Base-by-base conservation (phyloP, 2,329 filamentous ascomycete species). In the Talaromyces marneffei region DNA sequence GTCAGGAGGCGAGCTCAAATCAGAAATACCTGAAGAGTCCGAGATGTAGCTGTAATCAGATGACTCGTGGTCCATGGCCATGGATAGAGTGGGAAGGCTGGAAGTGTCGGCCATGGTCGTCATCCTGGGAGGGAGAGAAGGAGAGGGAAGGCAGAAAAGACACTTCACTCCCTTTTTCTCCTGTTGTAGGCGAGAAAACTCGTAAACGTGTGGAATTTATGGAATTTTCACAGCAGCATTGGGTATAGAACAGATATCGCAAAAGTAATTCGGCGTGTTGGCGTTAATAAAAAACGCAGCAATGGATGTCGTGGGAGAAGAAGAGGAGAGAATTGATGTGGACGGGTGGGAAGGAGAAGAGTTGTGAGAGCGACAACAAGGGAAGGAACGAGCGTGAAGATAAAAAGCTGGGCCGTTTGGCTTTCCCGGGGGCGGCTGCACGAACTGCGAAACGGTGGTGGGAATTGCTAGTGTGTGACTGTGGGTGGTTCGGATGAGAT, bases 1-100 rank as follows among this genome's bases (percentile, higher is more conserved):
- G 42, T 70, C 66, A n/a, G 73, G 74, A 61, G 70, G 68, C 52
- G 77, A 78, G 64, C 77, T 79, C 57, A 79, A 68, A 46, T 74
- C 72, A 27, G 77, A 78, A 16, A 70, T 63, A 46, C 76, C 74
- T 20, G 73, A 76, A 20, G 72, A 61, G 61, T 71, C 70, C 44
- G 66, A 52, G 7, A 48, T 62, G 58, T 57, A 61, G 33, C 73
- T 71, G 57, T 56, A 58, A 52, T 68, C 63, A 16, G 62, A 54
- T 20, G 58, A 53, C 40, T 61, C 59, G 44, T 55, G 50, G 14
- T 61, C 55, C 52, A 53, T 46, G 54, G 58, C 44, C 14, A 29
- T 27, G 33, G 52, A 10, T 1, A 55, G 56, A 27, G 20, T 29
- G 20, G 59, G 63, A 20, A 59, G 58, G 57, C 27, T 52, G 62